These are phyloP conservation scores for Trichoderma endophyticum DNA, from an alignment of 2,329 filamentous ascomycete genomes.

Conservation along the genomic window DNA sequence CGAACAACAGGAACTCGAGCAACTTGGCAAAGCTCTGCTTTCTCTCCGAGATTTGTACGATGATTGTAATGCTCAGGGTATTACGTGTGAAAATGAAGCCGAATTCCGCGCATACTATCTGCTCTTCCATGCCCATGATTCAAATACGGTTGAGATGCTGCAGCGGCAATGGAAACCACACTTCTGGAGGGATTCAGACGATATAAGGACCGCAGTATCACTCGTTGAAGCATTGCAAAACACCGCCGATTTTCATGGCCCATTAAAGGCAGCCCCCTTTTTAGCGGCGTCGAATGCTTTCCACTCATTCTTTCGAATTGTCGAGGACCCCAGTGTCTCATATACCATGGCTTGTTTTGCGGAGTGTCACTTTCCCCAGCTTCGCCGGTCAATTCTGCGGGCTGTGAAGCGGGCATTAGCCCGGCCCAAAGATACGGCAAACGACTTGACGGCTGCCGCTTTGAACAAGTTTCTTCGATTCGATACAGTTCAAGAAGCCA, in stretches of 20 bases:
- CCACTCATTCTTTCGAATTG: conserved; percentile 57
- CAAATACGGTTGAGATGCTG: conserved; percentile 51
- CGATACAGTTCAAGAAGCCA: conserved; percentile 64
- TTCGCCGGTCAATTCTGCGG: conserved; percentile 57
- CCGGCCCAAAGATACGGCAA: conserved; percentile 54
- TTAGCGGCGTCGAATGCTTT: conserved; percentile 50
- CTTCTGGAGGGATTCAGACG: conserved; percentile 53
- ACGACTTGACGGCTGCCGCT: conserved; percentile 56
- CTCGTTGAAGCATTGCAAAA: conserved; percentile 61
- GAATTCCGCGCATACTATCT: conserved; percentile 66
- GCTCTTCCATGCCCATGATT: conserved; percentile 58
- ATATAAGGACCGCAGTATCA: conserved; percentile 59
- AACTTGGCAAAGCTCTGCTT: conserved; percentile 62
- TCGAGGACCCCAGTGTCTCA: conserved; percentile 55
- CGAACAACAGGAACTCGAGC: conserved; percentile 65
- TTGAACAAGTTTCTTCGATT: conserved; percentile 61
- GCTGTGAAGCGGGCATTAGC: conserved; percentile 54
- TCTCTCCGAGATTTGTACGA: conserved; percentile 66
- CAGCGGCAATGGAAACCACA: conserved; percentile 56
- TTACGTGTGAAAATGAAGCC: conserved; percentile 59
- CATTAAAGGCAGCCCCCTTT: conserved; percentile 49
- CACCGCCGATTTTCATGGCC: conserved; percentile 54
- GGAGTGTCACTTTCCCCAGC: conserved; percentile 62
- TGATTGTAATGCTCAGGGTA: conserved; percentile 57
- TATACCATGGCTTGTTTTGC: conserved; percentile 70